A percentile compares a stretch with the other conserved stretches of the same genome.
phyloP scores from a whole-genome alignment of 495 filamentous ascomycete species.

The Neurospora tetraspora region DNA sequence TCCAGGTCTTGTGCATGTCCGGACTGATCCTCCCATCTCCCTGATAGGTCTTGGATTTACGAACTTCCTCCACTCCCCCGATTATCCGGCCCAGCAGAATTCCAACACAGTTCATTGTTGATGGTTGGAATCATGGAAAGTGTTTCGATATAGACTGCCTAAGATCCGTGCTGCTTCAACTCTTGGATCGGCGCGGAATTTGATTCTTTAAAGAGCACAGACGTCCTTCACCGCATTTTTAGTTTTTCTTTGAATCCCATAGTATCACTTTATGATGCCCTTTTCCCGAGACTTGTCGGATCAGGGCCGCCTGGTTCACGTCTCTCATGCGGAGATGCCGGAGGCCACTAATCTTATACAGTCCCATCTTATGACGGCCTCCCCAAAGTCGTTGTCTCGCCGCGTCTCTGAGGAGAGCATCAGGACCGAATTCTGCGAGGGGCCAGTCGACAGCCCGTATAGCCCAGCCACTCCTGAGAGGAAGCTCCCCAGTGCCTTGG shows the following conservation, averaged over 20 bases:
- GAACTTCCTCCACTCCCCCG: background rate
- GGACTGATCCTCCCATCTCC: background rate
- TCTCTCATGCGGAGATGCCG: background rate
- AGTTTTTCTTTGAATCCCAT: background rate
- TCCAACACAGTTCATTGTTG: background rate
- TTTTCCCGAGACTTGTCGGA: conserved; percentile 44
- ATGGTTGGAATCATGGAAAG: background rate
- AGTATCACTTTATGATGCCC: conserved; percentile 38
- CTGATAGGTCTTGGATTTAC: background rate
- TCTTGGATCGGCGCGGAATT: background rate
- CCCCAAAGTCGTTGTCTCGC: conserved; percentile 13
- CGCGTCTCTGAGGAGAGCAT: conserved; percentile 43
- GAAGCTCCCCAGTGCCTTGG: conserved; percentile 13
- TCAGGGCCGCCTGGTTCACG: conserved; percentile 7
- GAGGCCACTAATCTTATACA: conserved; percentile 9
- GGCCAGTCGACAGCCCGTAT: conserved; percentile 34
- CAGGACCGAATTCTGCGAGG: conserved; percentile 47
- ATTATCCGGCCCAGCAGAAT: background rate
- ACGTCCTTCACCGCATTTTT: background rate
- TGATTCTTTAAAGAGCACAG: background rate
- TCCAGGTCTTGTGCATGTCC: background rate
- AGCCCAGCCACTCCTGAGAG: conserved; percentile 22
- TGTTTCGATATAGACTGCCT: background rate
- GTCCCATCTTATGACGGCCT: conserved; percentile 5
- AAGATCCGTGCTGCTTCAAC: background rate